A percentile compares a stretch with the other conserved stretches of the same genome.
Evolutionary conservation across 2,329 filamentous ascomycete genomes (phyloP).

Genomic region (Juglanconis juglandina): DNA sequence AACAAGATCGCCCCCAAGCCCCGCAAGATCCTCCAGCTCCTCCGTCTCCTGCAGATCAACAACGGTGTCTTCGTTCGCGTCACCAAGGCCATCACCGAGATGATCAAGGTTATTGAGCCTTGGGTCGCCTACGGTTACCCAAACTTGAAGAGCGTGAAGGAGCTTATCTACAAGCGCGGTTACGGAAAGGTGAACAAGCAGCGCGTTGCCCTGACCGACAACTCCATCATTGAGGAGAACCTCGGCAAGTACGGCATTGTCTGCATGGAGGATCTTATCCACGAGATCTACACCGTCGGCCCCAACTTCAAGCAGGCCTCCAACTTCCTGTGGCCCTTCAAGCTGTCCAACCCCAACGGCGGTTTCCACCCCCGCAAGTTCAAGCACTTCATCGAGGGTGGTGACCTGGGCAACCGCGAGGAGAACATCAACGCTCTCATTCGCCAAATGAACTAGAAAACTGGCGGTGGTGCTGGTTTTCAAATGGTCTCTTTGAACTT

Average conservation of each 20-base stretch:
- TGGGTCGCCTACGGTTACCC: conserved; percentile 99
- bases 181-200: conserved; percentile 99
- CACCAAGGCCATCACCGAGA: conserved; percentile 92
- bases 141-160: conserved; percentile 98
- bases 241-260: conserved; percentile 98
- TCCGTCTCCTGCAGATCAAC: conserved; percentile 99
- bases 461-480: conserved; percentile 12
- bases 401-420: conserved; percentile 98
- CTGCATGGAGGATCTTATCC: conserved; percentile 98
- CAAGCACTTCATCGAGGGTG: conserved; percentile 98
- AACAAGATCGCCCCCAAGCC: conserved; percentile 99
- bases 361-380: conserved; percentile 97
- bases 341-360: conserved; percentile 96
- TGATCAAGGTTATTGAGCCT: conserved; percentile 97
- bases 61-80: conserved; percentile 97
- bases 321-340: conserved; percentile 99
- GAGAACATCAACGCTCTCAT: conserved; percentile 96
- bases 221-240: conserved; percentile 93
- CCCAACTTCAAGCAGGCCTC: conserved; percentile 99
- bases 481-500: conserved; percentile 29
- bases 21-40: conserved; percentile 99
- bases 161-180: conserved; percentile 99
- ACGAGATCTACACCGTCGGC: conserved; percentile 98
- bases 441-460: conserved; percentile 91
- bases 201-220: conserved; percentile 93